Base-by-base conservation (phyloP, 1,284 basidiomycete species). In the Trichosporon asahii region DNA sequence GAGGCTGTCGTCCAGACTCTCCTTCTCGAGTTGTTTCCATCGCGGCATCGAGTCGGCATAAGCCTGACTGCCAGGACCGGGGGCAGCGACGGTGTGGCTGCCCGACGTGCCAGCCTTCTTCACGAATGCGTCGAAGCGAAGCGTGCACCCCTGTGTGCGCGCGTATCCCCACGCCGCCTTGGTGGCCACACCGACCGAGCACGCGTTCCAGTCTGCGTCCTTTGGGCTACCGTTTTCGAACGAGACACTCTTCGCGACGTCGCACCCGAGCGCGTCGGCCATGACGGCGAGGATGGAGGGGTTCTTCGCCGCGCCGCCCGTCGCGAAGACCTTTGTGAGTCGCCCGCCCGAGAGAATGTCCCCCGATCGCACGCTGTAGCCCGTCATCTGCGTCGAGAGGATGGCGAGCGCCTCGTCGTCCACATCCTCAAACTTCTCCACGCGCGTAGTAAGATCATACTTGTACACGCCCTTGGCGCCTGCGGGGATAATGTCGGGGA, bases 291-390 rank as follows among this genome's bases (percentile, higher is more conserved):
- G 87, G 77, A 95, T 91, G 37, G 88, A 87, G 40, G 85, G 82
- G 80, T 95, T 95, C 8, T 87, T 87, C 4, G 91, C 91, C 0
- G 91, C 90, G 18, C 93, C 93, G 29, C 93, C 93, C 0, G 91
- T 90, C 37, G 93, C 86, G 71, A 94, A 89, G 66, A 95, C 87
- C 29, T 91, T 86, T 64, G 87, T 86, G 33, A 94, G 85, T 9
- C 33, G 86, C 87, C 88, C 1, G 85, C 85, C 35, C 91, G 87
- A 68, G 90, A 93, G 70, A 89, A 93, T 77, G 21, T 78, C 72
- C 18, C 74, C 70, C 9, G 78, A 77, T 18, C 81, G 75, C 12
- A 77, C 74, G 29, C 76, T 73, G 70, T 81, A 82, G 66, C 79
- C 80, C 69, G 95, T 85, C 79, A 95, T 88, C 78, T 95, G 93